Evolutionary conservation across 129 eudicot genomes (phyloP).

Genomic region (Helianthus tuberosus): DNA sequence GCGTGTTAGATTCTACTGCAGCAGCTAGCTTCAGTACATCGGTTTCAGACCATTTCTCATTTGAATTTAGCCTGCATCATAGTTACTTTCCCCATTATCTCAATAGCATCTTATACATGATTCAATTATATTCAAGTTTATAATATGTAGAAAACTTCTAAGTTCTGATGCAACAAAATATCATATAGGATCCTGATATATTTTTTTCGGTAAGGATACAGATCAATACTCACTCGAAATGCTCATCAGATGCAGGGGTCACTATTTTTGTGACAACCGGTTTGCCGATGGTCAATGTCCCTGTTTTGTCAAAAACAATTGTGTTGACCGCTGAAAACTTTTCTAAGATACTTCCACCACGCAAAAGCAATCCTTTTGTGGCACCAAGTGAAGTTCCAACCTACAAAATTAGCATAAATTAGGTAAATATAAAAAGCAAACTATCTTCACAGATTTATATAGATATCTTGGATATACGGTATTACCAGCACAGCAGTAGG

Average conservation of each 20-base stretch:
- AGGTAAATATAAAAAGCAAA: not conserved
- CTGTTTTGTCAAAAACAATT: conserved; percentile 95
- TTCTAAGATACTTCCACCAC: conserved; percentile 96
- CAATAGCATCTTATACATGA: not conserved
- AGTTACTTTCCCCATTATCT: conserved; percentile 15
- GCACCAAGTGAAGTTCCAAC: conserved; percentile 99
- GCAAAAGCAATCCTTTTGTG: conserved; percentile 90
- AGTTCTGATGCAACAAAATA: not conserved
- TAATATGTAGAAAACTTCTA: not conserved
- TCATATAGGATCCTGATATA: conserved; percentile 6
- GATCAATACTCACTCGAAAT: conserved; percentile 35
- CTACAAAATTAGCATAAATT: conserved; percentile 32
- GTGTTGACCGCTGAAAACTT: conserved; percentile 79
- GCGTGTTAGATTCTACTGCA: conserved; percentile 91
- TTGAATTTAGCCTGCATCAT: conserved; percentile 53
- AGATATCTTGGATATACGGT: conserved; percentile 18
- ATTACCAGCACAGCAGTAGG: conserved; percentile 99
- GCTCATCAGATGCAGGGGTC: conserved; percentile 38
- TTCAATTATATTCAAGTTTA: conserved; percentile 11
- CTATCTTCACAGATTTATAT: not conserved
- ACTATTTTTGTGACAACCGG: conserved; percentile 88
- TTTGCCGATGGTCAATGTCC: conserved; percentile 90
- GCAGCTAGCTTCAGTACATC: conserved; percentile 89
- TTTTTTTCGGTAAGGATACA: not conserved
- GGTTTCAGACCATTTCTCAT: conserved; percentile 56